Conservation (phyloP, 164 flowering plant genomes). For the Magnolia kwangsiensis region DNA sequence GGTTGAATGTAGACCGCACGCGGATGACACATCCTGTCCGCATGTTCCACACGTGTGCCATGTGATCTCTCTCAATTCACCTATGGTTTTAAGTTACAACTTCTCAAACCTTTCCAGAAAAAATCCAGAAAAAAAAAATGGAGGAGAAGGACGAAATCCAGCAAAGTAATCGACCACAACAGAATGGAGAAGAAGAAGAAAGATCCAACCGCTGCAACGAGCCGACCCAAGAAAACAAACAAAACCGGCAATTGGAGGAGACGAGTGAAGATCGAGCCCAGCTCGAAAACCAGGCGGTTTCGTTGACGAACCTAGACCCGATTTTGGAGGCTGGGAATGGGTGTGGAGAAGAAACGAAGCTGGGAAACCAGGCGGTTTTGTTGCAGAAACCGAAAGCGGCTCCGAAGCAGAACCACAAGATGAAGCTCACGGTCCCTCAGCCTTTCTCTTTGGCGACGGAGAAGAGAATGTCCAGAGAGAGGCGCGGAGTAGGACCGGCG, state of each 20-base stretch:
- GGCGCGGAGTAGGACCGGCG: constrained; percentile 3
- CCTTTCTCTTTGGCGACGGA: constrained; percentile 27
- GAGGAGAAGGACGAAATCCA: constrained; percentile 6
- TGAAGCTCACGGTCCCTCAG: constrained; percentile 21
- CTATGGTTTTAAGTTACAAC: not conserved
- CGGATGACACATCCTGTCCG: too few species aligned
- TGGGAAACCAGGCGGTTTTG: not conserved
- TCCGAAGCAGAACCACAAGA: constrained; percentile 11
- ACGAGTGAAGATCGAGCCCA: not conserved
- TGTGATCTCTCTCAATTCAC: too few species aligned
- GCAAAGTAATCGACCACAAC: not conserved
- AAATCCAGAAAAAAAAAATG: not conserved
- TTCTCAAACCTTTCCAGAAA: not conserved
- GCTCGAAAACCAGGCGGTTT: not conserved
- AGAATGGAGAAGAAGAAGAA: not conserved
- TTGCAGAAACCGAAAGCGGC: constrained; percentile 12
- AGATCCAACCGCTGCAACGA: not conserved
- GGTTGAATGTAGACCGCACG: too few species aligned
- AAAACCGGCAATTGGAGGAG: not conserved
- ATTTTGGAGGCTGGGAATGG: not conserved
- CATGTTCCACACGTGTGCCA: too few species aligned
- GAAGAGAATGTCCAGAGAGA: constrained; percentile 18
- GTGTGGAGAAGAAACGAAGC: not conserved
- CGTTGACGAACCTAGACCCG: too few species aligned
- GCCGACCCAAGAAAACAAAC: not conserved